These are phyloP conservation scores for Verticillium zaregamsianum DNA, from an alignment of 2,329 filamentous ascomycete species.

Conservation along the genomic window DNA sequence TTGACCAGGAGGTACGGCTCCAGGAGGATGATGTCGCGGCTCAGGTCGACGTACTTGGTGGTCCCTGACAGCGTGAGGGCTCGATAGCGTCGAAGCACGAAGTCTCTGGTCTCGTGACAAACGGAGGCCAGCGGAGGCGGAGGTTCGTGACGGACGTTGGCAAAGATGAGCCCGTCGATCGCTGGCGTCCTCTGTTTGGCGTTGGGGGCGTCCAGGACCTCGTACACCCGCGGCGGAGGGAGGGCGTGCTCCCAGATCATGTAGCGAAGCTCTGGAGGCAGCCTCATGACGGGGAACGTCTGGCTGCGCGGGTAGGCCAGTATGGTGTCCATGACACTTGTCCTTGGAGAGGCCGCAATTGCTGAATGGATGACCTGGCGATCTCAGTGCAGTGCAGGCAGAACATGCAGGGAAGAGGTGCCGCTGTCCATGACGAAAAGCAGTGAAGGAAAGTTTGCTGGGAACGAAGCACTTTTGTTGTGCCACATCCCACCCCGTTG, in stretches of 20 bases:
- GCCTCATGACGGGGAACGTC: conserved; percentile 16
- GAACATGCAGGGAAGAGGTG: no score
- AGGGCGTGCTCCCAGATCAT: conserved; percentile 42
- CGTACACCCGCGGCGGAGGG: conserved; percentile 40
- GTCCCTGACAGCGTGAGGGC: conserved; percentile 38
- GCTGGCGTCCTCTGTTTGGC: conserved; percentile 33
- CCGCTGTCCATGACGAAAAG: no score
- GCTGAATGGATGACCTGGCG: background rate
- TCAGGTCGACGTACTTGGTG: conserved; percentile 42
- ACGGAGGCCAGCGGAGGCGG: conserved; percentile 38
- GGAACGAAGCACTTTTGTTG: background rate
- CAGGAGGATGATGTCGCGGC: conserved; percentile 40
- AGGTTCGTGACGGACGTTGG: conserved; percentile 39
- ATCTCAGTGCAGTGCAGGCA: background rate
- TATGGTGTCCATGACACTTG: conserved; percentile 2
- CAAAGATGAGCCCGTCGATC: conserved; percentile 40
- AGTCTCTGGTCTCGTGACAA: conserved; percentile 38
- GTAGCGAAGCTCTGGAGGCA: conserved; percentile 40
- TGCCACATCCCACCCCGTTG: no score
- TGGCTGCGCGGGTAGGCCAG: conserved; percentile 7
- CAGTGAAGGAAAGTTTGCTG: no score
- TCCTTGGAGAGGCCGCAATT: background rate
- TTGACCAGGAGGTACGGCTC: conserved; percentile 45
- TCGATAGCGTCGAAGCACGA: conserved; percentile 37
- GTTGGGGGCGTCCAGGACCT: conserved; percentile 40